phyloP scores from a whole-genome alignment of 805 yeast species.

The Brettanomyces sp. region DNA sequence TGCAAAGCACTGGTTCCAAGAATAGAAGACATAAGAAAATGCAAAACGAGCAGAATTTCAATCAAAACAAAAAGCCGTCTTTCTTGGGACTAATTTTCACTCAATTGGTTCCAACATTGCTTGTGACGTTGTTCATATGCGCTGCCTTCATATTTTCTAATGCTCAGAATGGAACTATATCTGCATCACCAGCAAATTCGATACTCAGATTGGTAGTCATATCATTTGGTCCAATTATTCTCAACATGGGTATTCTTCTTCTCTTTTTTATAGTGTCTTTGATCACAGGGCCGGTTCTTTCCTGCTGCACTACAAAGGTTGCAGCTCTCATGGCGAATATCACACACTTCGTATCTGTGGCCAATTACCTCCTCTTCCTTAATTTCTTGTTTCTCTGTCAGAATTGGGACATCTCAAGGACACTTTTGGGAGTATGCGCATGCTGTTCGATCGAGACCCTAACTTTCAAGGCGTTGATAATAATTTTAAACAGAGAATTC shows the following conservation, averaged over 20 bases:
- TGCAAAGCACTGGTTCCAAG: constrained; percentile 50
- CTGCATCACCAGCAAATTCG: constrained; percentile 28
- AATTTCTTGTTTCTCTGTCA: constrained; percentile 62
- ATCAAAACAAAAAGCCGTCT: constrained; percentile 38
- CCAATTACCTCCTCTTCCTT: constrained; percentile 45
- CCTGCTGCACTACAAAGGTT: constrained; percentile 32
- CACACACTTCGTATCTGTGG: constrained; percentile 45
- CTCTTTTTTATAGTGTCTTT: constrained; percentile 35
- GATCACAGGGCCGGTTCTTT: constrained; percentile 39
- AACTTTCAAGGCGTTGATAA: constrained; percentile 42
- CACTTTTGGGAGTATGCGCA: constrained; percentile 54
- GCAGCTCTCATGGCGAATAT: constrained; percentile 47
- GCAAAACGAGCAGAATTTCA: constrained; percentile 28
- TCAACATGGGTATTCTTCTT: constrained; percentile 33
- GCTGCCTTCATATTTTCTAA: constrained; percentile 46
- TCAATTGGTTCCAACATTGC: constrained; percentile 30
- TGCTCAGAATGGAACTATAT: constrained; percentile 38
- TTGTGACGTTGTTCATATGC: constrained; percentile 26
- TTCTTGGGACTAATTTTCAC: constrained; percentile 32
- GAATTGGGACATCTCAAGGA: constrained; percentile 51
- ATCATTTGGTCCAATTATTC: constrained; percentile 36
- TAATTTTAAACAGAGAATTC: constrained; percentile 53
- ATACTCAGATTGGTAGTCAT: constrained; percentile 35
- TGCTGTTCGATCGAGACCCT: constrained; percentile 46
- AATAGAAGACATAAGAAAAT: constrained; percentile 28